A percentile compares a stretch with the other conserved stretches of the same genome.
Conservation (phyloP, 2,329 filamentous ascomycete genomes). For the Coniosporium tulheliwenetii region DNA sequence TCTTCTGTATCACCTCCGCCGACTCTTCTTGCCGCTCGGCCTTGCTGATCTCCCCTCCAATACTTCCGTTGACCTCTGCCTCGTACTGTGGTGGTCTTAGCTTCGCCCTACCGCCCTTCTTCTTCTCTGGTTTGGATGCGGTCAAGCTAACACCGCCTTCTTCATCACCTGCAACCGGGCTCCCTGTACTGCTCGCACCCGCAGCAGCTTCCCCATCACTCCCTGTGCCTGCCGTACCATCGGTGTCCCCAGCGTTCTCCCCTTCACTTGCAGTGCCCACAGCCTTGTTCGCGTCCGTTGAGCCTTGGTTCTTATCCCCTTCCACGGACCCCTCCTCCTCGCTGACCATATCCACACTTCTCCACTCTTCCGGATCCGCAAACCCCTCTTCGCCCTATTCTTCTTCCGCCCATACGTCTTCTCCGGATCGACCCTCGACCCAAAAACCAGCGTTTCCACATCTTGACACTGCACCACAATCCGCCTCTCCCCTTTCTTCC, state of each 20-base stretch:
- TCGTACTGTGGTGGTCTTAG: slow-evolving; percentile 23
- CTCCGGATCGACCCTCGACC: slow-evolving; percentile 24
- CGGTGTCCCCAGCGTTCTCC: slow-evolving; percentile 5
- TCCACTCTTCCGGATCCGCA: slow-evolving; percentile 22
- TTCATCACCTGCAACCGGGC: background rate
- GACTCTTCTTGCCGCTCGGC: slow-evolving; percentile 38
- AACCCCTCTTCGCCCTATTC: slow-evolving; percentile 27
- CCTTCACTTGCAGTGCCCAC: slow-evolving; percentile 3
- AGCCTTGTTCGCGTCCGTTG: background rate
- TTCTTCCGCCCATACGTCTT: slow-evolving; percentile 29
- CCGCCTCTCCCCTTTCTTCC: slow-evolving; percentile 34
- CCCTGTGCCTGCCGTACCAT: slow-evolving; percentile 2
- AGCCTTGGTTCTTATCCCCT: slow-evolving; percentile 2
- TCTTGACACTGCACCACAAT: slow-evolving; percentile 33
- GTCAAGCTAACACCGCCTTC: background rate
- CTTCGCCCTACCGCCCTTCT: slow-evolving; percentile 8
- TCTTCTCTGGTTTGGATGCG: background rate
- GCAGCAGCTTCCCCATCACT: slow-evolving; percentile 2
- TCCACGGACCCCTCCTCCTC: slow-evolving; percentile 8
- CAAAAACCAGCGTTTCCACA: slow-evolving; percentile 36
- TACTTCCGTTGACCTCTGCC: slow-evolving; percentile 40
- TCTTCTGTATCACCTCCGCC: slow-evolving; percentile 33
- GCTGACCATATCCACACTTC: slow-evolving; percentile 26
- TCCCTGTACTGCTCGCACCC: slow-evolving; percentile 6
- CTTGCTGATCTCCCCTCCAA: slow-evolving; percentile 39